Conservation (phyloP, 179 eudicot genomes). For the Beta lomatogona region DNA sequence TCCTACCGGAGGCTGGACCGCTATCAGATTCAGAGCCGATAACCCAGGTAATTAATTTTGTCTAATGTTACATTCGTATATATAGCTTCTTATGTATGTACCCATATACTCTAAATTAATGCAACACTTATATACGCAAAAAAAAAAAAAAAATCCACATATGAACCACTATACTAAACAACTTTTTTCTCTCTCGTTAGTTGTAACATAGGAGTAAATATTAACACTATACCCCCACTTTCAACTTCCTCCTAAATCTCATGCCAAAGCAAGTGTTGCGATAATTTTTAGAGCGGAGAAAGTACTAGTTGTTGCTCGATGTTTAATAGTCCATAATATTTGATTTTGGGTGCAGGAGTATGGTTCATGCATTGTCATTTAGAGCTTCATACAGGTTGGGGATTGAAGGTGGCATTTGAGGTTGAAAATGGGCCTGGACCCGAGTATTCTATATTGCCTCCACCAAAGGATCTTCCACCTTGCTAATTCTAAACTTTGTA, state of each 20-base stretch:
- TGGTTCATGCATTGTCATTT: slow-evolving; percentile 70
- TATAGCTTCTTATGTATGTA: no score
- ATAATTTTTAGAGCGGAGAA: no score
- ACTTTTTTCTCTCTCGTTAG: no score
- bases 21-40: slow-evolving; percentile 60
- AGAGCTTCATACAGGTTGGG: slow-evolving; percentile 65
- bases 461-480: slow-evolving; percentile 58
- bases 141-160: no score
- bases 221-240: no score
- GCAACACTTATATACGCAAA: no score
- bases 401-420: slow-evolving; percentile 48
- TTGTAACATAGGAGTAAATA: no score
- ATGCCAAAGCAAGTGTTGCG: no score
- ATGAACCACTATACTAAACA: no score
- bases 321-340: not conserved
- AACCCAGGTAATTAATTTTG: slow-evolving; percentile 42
- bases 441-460: slow-evolving; percentile 47
- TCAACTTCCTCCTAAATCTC: no score
- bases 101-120: no score
- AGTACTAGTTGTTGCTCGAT: not conserved
- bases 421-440: slow-evolving; percentile 55
- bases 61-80: no score
- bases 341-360: slow-evolving; percentile 36
- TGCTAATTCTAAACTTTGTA: slow-evolving; percentile 22
- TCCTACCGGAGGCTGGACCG: slow-evolving; percentile 67